phyloP scores from a whole-genome alignment of 2,329 filamentous ascomycete genomes.

The Chrysoporthe puriensis region DNA sequence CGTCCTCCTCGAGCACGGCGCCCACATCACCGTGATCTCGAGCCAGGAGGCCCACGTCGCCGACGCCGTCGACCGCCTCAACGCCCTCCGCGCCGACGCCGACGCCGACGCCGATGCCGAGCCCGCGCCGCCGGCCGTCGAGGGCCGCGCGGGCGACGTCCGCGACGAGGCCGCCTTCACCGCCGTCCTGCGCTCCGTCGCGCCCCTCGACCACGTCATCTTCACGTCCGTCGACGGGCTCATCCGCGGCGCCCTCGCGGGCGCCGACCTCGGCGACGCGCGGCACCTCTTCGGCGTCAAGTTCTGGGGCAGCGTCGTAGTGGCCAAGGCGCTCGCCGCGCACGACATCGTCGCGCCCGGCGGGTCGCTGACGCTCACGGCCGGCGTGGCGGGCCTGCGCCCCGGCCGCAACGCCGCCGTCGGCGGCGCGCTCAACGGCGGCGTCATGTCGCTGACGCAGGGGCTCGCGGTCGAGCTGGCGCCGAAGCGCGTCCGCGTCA shows the following conservation, averaged over 20 bases:
- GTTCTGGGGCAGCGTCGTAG: slow-evolving; percentile 44
- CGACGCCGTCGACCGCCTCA: slow-evolving; percentile 38
- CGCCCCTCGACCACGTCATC: slow-evolving; percentile 44
- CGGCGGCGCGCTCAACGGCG: slow-evolving; percentile 39
- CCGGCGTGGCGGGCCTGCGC: slow-evolving; percentile 40
- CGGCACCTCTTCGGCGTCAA: slow-evolving; percentile 44
- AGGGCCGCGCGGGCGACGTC: slow-evolving; percentile 40
- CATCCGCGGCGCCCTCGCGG: slow-evolving; percentile 41
- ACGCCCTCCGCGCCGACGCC: neutral
- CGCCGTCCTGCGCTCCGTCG: slow-evolving; percentile 36
- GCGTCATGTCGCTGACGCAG: slow-evolving; percentile 36
- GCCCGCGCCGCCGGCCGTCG: slow-evolving; percentile 26
- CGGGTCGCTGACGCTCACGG: slow-evolving; percentile 44
- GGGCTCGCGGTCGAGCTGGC: slow-evolving; percentile 36
- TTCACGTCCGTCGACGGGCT: slow-evolving; percentile 44
- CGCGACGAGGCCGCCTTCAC: slow-evolving; percentile 41
- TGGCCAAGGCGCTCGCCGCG: slow-evolving; percentile 42
- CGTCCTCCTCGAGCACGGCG: slow-evolving; percentile 41
- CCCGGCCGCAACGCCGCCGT: slow-evolving; percentile 43
- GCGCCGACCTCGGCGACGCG: slow-evolving; percentile 39
- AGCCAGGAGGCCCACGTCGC: slow-evolving; percentile 39
- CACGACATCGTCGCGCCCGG: slow-evolving; percentile 42
- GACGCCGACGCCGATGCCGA: neutral
- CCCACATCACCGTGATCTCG: slow-evolving; percentile 41
- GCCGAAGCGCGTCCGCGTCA: slow-evolving; percentile 36